These are phyloP conservation scores for Polygonum aviculare DNA, from an alignment of 148 eudicot genomes.

Conservation along the genomic window DNA sequence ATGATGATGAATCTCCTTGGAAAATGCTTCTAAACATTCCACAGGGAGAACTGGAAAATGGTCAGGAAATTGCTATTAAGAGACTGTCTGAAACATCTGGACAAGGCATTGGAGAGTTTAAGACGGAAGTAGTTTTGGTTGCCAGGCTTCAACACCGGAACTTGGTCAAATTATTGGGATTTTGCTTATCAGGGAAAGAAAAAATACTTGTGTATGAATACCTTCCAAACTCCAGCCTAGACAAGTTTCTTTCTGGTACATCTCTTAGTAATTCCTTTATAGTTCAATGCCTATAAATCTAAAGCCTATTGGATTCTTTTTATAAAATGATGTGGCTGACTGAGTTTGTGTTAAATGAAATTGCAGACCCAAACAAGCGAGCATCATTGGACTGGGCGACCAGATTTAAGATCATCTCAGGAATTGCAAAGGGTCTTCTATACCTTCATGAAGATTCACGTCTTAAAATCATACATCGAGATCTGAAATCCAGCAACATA, in stretches of 20 bases:
- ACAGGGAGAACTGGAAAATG: constrained; percentile 17
- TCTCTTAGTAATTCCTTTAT: background rate
- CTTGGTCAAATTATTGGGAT: constrained; percentile 22
- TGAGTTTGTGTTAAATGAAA: background rate
- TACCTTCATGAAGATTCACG: constrained; percentile 62
- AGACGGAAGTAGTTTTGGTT: constrained; percentile 16
- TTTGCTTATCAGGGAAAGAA: constrained; percentile 16
- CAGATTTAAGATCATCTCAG: constrained; percentile 43
- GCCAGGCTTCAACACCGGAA: constrained; percentile 29
- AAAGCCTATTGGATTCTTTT: background rate
- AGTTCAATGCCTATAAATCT: background rate
- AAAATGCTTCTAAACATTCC: background rate
- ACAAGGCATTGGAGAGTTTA: constrained; percentile 22
- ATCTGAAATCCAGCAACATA: constrained; percentile 42
- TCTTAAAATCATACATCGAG: constrained; percentile 47
- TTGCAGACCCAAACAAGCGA: constrained; percentile 30
- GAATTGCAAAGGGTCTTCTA: constrained; percentile 44
- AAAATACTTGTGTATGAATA: constrained; percentile 21
- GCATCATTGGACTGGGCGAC: constrained; percentile 34
- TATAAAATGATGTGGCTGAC: background rate
- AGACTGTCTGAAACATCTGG: constrained; percentile 17
- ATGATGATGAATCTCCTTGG: background rate
- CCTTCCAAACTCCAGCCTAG: constrained; percentile 22
- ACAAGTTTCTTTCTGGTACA: background rate
- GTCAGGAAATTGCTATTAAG: constrained; percentile 22